Conservation (phyloP, 73 alveolate species). For the Durusdinium trenchii region DNA sequence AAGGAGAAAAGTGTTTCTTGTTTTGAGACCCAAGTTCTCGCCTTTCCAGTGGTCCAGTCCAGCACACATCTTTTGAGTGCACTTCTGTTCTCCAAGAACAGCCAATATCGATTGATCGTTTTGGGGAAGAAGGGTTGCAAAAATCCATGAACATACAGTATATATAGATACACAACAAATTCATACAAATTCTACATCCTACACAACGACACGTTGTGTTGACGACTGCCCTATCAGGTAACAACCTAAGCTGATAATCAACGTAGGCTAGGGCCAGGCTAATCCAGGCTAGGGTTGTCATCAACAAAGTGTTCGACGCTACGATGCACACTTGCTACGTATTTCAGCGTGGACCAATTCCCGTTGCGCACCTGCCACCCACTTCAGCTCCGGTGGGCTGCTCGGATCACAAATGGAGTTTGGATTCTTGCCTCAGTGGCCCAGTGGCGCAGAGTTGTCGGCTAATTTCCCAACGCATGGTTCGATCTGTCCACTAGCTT, state of each 20-base stretch:
- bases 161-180: too few relatives aligned
- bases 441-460: background rate
- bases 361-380: constrained; percentile 72
- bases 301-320: background rate
- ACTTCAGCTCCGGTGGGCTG: constrained; percentile 87
- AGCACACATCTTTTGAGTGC: too few relatives aligned
- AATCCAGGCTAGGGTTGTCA: background rate
- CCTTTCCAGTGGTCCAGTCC: too few relatives aligned
- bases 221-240: too few relatives aligned
- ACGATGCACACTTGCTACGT: background rate
- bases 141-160: background rate
- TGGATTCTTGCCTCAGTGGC: constrained; percentile 28
- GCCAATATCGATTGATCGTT: too few relatives aligned
- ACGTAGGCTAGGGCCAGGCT: background rate
- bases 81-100: too few relatives aligned
- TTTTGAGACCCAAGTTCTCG: too few relatives aligned
- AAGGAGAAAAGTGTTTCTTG: too few relatives aligned
- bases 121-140: background rate
- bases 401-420: constrained; percentile 70
- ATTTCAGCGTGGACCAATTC: background rate
- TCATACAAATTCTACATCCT: too few relatives aligned
- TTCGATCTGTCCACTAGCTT: too few relatives aligned
- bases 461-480: too few relatives aligned
- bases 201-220: background rate
- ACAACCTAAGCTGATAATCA: background rate